Percentiles rank a stretch among this genome's conserved stretches.
These are phyloP conservation scores for Geotrichum europaeum DNA, from an alignment of 1,139 yeast genomes.

Conservation along the genomic window DNA sequence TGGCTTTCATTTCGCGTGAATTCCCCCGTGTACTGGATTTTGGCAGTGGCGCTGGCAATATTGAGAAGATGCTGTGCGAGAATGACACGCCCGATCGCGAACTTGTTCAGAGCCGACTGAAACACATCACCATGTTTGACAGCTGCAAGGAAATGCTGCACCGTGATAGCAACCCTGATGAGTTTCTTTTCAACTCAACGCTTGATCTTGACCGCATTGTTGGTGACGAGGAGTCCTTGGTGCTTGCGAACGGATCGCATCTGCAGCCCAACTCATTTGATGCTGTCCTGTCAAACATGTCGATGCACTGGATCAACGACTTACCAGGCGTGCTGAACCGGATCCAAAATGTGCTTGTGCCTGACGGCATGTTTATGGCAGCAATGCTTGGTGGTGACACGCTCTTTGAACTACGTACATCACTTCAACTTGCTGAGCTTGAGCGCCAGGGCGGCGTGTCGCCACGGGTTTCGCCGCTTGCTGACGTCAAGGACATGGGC, in stretches of 20 bases:
- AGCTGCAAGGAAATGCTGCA: slow-evolving; percentile 49
- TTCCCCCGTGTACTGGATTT: slow-evolving; percentile 60
- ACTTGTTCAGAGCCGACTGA: slow-evolving; percentile 47
- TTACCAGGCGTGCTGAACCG: slow-evolving; percentile 57
- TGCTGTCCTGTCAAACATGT: slow-evolving; percentile 66
- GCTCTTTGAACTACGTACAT: slow-evolving; percentile 69
- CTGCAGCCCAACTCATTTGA: slow-evolving; percentile 44
- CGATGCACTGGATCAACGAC: slow-evolving; percentile 83
- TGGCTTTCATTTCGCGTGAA: slow-evolving; percentile 64
- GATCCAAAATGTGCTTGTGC: slow-evolving; percentile 58
- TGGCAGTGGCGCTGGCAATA: slow-evolving; percentile 68
- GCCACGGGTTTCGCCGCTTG: slow-evolving; percentile 76
- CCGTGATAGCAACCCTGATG: slow-evolving; percentile 41
- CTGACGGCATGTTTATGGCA: slow-evolving; percentile 80
- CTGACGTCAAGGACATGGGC: slow-evolving; percentile 73
- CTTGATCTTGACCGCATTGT: slow-evolving; percentile 46
- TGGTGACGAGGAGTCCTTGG: slow-evolving; percentile 59
- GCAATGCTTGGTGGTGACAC: slow-evolving; percentile 86
- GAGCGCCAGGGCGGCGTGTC: slow-evolving; percentile 76
- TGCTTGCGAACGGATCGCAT: slow-evolving; percentile 13
- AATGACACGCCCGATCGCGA: slow-evolving; percentile 43
- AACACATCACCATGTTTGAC: slow-evolving; percentile 62
- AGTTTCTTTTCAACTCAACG: slow-evolving; percentile 37
- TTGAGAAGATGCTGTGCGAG: slow-evolving; percentile 38
- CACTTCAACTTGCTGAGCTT: slow-evolving; percentile 74